Evolutionary conservation across 495 filamentous ascomycete genomes (phyloP).

Genomic region (Podospora australis): DNA sequence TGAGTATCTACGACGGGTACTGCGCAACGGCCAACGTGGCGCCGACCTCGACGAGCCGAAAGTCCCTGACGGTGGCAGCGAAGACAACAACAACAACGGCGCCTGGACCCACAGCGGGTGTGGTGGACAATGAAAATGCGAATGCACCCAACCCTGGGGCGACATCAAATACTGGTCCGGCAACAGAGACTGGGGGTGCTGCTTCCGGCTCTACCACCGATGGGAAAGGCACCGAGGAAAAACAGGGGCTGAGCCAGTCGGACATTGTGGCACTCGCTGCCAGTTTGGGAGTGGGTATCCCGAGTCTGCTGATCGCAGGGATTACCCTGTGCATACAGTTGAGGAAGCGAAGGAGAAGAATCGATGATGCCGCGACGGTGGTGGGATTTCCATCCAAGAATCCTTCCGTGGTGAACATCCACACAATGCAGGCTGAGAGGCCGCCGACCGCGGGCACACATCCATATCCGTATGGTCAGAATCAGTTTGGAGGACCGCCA

Average conservation of each 20-base stretch:
- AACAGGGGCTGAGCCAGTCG: constrained; percentile 11
- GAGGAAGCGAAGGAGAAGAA: not conserved
- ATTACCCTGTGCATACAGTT: constrained; percentile 12
- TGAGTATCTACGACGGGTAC: constrained; percentile 7
- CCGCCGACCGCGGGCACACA: too few species aligned
- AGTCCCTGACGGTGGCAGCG: not conserved
- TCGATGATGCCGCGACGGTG: too few species aligned
- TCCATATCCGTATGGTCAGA: too few species aligned
- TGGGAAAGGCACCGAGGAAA: not conserved
- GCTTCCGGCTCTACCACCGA: not conserved
- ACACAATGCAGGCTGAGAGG: too few species aligned
- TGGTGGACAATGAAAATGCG: too few species aligned
- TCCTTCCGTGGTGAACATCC: too few species aligned
- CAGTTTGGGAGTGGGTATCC: constrained; percentile 12
- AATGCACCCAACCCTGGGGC: not conserved
- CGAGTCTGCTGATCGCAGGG: constrained; percentile 4
- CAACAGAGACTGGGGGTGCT: not conserved
- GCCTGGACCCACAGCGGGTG: not conserved
- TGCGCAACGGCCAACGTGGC: constrained; percentile 14
- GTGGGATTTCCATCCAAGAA: too few species aligned
- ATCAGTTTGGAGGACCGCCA: too few species aligned
- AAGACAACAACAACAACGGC: not conserved
- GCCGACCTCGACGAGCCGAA: not conserved
- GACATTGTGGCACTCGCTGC: constrained; percentile 11
- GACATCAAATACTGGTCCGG: not conserved